phyloP scores from a whole-genome alignment of 2,329 filamentous ascomycete species.

The Colletotrichum liaoningense region DNA sequence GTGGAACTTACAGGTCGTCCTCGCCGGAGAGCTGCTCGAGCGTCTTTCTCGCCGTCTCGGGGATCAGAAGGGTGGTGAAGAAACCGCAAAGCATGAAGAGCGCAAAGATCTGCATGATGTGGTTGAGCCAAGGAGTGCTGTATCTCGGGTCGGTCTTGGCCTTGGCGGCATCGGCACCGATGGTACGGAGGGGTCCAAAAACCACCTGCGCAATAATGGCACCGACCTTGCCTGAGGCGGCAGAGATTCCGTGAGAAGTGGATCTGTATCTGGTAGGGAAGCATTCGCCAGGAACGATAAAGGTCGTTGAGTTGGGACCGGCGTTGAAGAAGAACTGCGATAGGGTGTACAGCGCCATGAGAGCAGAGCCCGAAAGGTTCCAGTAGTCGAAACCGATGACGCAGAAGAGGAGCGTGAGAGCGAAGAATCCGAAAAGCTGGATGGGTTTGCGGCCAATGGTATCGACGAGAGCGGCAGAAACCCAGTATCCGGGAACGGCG shows the following conservation, averaged over 20 bases:
- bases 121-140: slow-evolving; percentile 34
- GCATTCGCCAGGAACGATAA: slow-evolving; percentile 73
- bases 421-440: slow-evolving; percentile 64
- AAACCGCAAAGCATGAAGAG: slow-evolving; percentile 59
- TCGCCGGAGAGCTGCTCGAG: slow-evolving; percentile 63
- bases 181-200: slow-evolving; percentile 56
- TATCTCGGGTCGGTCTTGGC: slow-evolving; percentile 40
- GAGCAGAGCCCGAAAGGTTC: slow-evolving; percentile 31
- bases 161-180: slow-evolving; percentile 55
- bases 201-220: slow-evolving; percentile 64
- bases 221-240: slow-evolving; percentile 69
- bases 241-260: slow-evolving; percentile 71
- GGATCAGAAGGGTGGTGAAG: slow-evolving; percentile 56
- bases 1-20: slow-evolving; percentile 32
- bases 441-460: slow-evolving; percentile 82
- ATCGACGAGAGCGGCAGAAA: slow-evolving; percentile 80
- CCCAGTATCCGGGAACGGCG: slow-evolving; percentile 85
- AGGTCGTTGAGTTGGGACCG: slow-evolving; percentile 72
- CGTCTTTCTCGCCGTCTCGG: slow-evolving; percentile 53
- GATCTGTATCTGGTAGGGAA: slow-evolving; percentile 73
- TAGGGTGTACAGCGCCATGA: slow-evolving; percentile 23
- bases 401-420: slow-evolving; percentile 58
- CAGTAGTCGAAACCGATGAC: slow-evolving; percentile 61
- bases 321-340: slow-evolving; percentile 27
- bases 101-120: slow-evolving; percentile 48